Evolutionary conservation across 1,284 basidiomycete genomes (phyloP).

Genomic region (Binderoboletus segoi): DNA sequence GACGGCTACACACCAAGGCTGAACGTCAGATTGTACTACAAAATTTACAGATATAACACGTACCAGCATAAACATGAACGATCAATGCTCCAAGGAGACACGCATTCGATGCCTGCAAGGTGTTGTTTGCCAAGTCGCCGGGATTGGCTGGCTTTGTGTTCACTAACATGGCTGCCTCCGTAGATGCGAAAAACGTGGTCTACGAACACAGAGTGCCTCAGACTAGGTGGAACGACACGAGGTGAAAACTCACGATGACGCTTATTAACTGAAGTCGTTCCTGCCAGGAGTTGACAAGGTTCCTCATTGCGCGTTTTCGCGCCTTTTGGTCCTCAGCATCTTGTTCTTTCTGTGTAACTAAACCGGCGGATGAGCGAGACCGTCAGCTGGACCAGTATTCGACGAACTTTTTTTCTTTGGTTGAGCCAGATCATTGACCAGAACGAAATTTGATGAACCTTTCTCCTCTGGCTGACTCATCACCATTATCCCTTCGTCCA

Average conservation of each 20-base stretch:
- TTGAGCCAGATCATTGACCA: background rate
- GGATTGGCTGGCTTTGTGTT: conserved; percentile 38
- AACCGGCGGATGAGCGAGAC: background rate
- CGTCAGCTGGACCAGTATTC: background rate
- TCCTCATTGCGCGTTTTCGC: conserved; percentile 47
- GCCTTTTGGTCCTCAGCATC: conserved; percentile 48
- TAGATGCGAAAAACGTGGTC: conserved; percentile 67
- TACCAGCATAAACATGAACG: conserved; percentile 56
- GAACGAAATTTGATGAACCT: conserved; percentile 15
- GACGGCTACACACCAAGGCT: conserved; percentile 41
- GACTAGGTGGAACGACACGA: background rate
- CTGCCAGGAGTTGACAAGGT: conserved; percentile 60
- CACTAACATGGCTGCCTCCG: conserved; percentile 53
- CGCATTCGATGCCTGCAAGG: conserved; percentile 46
- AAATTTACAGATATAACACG: conserved; percentile 14
- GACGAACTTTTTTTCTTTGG: conserved; percentile 29
- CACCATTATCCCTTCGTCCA: conserved; percentile 17
- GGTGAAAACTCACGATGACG: conserved; percentile 49
- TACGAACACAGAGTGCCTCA: conserved; percentile 24
- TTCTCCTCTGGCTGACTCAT: conserved; percentile 17
- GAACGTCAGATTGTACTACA: background rate
- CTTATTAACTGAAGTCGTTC: conserved; percentile 60
- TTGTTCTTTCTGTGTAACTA: conserved; percentile 52
- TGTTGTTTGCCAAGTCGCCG: background rate
- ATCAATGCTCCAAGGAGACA: conserved; percentile 53